Conservation (phyloP, 768 basidiomycete genomes). For the Hygrophoropsis aurantiaca region DNA sequence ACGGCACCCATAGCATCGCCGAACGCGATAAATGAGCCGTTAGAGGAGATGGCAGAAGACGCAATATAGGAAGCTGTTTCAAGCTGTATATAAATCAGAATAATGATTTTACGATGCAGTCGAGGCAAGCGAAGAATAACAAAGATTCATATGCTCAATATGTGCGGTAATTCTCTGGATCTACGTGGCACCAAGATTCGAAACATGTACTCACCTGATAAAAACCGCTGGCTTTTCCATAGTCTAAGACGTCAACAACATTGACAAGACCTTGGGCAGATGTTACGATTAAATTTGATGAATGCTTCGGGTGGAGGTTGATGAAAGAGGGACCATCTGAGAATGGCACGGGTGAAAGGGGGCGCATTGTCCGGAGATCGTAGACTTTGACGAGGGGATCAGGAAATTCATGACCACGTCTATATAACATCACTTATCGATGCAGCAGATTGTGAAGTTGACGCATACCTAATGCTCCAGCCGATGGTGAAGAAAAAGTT, state of each 20-base stretch:
- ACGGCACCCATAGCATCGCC: slow-evolving; percentile 85
- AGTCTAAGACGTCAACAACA: slow-evolving; percentile 77
- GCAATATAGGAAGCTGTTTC: slow-evolving; percentile 76
- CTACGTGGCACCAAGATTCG: too few species aligned
- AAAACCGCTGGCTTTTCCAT: slow-evolving; percentile 67
- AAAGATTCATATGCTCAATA: background rate
- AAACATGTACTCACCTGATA: slow-evolving; percentile 59
- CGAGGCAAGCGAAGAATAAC: background rate
- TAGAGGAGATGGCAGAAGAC: slow-evolving; percentile 78
- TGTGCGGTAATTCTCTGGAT: too few species aligned
- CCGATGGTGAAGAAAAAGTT: slow-evolving; percentile 87
- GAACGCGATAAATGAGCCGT: slow-evolving; percentile 89
- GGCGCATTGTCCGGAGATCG: slow-evolving; percentile 80
- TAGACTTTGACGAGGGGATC: slow-evolving; percentile 94
- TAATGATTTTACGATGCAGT: too few species aligned
- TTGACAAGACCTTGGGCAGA: slow-evolving; percentile 85
- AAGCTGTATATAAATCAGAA: slow-evolving; percentile 41
- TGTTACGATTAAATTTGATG: slow-evolving; percentile 70
- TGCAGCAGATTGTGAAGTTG: background rate
- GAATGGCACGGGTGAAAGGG: slow-evolving; percentile 85
- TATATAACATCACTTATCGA: slow-evolving; percentile 31
- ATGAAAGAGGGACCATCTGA: slow-evolving; percentile 86
- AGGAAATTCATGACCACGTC: slow-evolving; percentile 83
- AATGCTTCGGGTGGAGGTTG: slow-evolving; percentile 72
- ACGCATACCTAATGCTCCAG: slow-evolving; percentile 71